Base-by-base conservation (phyloP, 768 basidiomycete species). In the Dioszegia crocea region DNA sequence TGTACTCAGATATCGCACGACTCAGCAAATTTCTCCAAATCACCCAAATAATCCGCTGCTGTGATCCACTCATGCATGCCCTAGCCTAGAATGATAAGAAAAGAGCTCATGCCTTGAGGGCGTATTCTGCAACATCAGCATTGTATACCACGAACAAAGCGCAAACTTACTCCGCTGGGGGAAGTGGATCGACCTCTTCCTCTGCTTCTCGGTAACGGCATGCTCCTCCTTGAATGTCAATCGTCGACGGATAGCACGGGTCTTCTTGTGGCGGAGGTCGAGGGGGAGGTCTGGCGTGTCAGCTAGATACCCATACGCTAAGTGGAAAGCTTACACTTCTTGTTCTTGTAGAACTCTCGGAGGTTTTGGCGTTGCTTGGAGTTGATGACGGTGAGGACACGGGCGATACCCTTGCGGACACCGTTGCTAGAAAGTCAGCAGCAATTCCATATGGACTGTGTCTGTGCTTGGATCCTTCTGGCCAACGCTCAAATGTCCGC, bases 331-430 rank as follows among this genome's bases (percentile, higher is more conserved):
- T 23, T 45, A 74, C 73, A 73, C 63, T 77, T 77, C 60, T 70
- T 89, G 77, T 90, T 93, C 86, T 94, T 94, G 89, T 97, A 97
- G 83, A 86, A 91, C 79, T 98, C 93, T 56, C 91, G 89, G 67
- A 96, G 85, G 81, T 92, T 91, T 82, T 91, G 88, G 69, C 94
- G 89, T 69, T 87, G 86, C 81, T 99, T 99, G 79, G 91, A 88
- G 87, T 96, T 98, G 83, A 88, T 94, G 72, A 98, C 92, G 43
- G 96, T 99, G 81, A 97, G 79, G 67, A 98, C 93, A 56, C 96
- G 91, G 64, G 96, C 96, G 76, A 99, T 90, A 66, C 91, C 93
- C 82, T 97, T 98, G 83, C 96, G 93, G 79, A 97, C 91, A 67
- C 88, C 83, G 79, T 87, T 85, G 80, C 96, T 99, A 54, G 10